Conservation (phyloP, 768 basidiomycete genomes). For the Amanita pallidorosea region DNA sequence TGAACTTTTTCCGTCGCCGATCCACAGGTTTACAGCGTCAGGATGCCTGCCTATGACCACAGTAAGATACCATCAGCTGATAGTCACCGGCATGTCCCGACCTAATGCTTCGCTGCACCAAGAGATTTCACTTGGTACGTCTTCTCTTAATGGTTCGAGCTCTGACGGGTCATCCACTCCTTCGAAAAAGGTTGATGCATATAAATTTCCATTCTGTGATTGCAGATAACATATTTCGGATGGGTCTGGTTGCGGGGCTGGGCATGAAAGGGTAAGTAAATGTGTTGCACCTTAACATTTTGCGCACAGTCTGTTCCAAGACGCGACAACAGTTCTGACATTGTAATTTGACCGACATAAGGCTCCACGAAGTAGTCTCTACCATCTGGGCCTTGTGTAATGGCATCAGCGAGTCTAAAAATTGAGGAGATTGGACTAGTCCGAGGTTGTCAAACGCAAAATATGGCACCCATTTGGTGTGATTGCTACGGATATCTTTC, state of each 20-base stretch:
- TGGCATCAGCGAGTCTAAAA: slow-evolving; percentile 65
- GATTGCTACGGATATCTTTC: slow-evolving; percentile 58
- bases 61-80: neutral
- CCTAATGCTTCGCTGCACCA: slow-evolving; percentile 79
- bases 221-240: slow-evolving; percentile 63
- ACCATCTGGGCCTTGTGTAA: slow-evolving; percentile 42
- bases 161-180: slow-evolving; percentile 35
- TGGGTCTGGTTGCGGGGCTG: neutral
- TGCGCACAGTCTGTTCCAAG: slow-evolving; percentile 27
- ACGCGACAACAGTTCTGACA: slow-evolving; percentile 29
- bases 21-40: slow-evolving; percentile 92
- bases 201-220: slow-evolving; percentile 88
- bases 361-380: slow-evolving; percentile 72
- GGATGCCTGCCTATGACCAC: slow-evolving; percentile 40
- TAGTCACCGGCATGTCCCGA: slow-evolving; percentile 19
- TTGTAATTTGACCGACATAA: slow-evolving; percentile 53
- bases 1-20: slow-evolving; percentile 64
- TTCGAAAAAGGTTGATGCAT: slow-evolving; percentile 32
- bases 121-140: slow-evolving; percentile 56
- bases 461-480: slow-evolving; percentile 80
- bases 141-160: slow-evolving; percentile 47
- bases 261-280: neutral
- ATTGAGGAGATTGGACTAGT: neutral
- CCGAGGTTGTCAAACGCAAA: neutral
- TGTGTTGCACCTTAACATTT: too few relatives aligned